Base-by-base conservation (phyloP, 345 rosid genomes). In the Eucalyptus pumila region DNA sequence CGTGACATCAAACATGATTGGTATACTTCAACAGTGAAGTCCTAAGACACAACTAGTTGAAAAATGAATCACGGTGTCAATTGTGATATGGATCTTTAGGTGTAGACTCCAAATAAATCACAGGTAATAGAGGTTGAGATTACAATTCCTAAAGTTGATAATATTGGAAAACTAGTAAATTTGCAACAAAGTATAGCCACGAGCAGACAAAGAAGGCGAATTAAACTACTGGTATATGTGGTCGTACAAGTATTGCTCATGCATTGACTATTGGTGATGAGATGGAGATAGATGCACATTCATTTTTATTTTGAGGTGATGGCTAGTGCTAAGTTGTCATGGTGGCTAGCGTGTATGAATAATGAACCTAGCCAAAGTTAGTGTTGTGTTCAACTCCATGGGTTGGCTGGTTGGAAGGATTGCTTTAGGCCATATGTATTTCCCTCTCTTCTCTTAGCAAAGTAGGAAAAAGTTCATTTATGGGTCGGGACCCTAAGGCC, bases 161-260 rank as follows among this genome's bases (percentile, higher is more conserved):
- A 58, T 58, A 58, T 0, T 24, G 3, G 6, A 11, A 4, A 58
- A 24, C 65, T 24, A 58, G 6, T 58, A 58, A 58, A 58, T 5
- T 58, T 3, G 7, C 65, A 24, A 58, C n/a, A 58, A 5, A 58
- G 6, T 58, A 58, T 58, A 56, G 62, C 62, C 62, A 56, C 1
- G 3, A 4, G 27, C 0, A 56, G 27, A 54, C 0, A 58, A 1
- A 58, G 30, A 58, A 58, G n/a, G 14, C 0, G 1, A 58, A 24
- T 58, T 12, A 54, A 54, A 54, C 12, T 54, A 21, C 12, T 4
- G 1, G 5, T 54, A 54, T 54, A 0, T 54, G 2, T 54, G 60
- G 60, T 54, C 11, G 1, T 54, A 23, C 12, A 54, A 7, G 0
- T 54, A 54, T 54, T 23, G 27, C 60, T 54, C 60, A 54, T 54